Percentiles rank a stretch among this genome's conserved stretches.
These are phyloP conservation scores for Filosporella fistucella DNA, from an alignment of 495 filamentous ascomycete species.

Conservation along the genomic window DNA sequence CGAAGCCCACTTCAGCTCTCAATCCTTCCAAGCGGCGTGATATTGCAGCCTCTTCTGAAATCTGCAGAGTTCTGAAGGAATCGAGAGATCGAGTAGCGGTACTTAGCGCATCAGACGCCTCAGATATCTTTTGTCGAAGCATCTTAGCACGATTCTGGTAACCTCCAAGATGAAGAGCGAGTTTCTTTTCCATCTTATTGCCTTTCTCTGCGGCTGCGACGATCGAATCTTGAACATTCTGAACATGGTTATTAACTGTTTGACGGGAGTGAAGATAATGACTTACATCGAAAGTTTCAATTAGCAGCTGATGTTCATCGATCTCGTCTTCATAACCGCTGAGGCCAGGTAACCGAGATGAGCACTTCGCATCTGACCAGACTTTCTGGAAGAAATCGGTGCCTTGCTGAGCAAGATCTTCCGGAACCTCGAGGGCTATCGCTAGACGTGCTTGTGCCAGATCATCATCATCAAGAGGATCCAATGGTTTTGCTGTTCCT, in stretches of 20 bases:
- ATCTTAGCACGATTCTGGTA: conserved; percentile 84
- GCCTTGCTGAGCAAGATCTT: conserved; percentile 50
- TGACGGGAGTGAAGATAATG: conserved; percentile 9
- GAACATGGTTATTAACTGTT: conserved; percentile 31
- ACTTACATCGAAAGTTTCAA: conserved; percentile 62
- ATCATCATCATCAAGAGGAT: conserved; percentile 63
- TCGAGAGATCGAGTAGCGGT: conserved; percentile 68
- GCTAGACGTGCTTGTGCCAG: conserved; percentile 72
- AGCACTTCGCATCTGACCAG: conserved; percentile 62
- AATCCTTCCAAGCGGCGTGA: conserved; percentile 67
- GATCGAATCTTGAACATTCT: conserved; percentile 69
- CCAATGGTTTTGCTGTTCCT: conserved; percentile 54
- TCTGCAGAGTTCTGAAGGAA: conserved; percentile 69
- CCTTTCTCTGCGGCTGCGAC: conserved; percentile 68
- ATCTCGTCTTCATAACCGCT: conserved; percentile 72
- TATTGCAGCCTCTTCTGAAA: conserved; percentile 74
- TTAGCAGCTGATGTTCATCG: conserved; percentile 55
- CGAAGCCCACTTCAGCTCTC: conserved; percentile 76
- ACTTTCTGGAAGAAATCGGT: conserved; percentile 54
- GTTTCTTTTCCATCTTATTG: conserved; percentile 89
- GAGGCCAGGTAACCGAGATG: conserved; percentile 64
- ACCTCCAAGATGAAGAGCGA: conserved; percentile 80
- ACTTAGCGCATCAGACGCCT: conserved; percentile 72
- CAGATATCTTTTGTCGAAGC: conserved; percentile 73
- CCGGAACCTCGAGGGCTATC: conserved; percentile 66